Evolutionary conservation across 2,329 filamentous ascomycete genomes (phyloP).

Genomic region (Xylariaceae sp.): DNA sequence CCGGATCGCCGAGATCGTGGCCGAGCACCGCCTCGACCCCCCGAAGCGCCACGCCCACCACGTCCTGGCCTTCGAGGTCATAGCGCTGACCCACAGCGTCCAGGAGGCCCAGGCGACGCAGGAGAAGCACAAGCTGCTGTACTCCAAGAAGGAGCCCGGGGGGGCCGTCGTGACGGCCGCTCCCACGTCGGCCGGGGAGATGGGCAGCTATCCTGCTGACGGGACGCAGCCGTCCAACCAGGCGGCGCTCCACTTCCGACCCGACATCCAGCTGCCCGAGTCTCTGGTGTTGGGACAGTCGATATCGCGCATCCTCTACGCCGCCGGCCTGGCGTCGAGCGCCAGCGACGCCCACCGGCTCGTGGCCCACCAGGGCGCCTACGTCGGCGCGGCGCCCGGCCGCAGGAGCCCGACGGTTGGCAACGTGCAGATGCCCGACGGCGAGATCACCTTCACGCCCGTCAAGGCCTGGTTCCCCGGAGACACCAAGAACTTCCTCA

Average conservation of each 20-base stretch:
- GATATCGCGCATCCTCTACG: conserved; percentile 54
- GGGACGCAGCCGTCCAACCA: too few species aligned
- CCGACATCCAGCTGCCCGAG: conserved; percentile 54
- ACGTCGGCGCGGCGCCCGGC: conserved; percentile 51
- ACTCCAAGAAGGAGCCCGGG: conserved; percentile 30
- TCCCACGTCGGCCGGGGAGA: conserved; percentile 6
- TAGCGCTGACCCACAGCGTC: conserved; percentile 71
- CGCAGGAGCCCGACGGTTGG: conserved; percentile 25
- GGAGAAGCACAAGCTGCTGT: conserved; percentile 46
- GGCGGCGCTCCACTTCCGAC: conserved; percentile 40
- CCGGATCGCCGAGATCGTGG: conserved; percentile 64
- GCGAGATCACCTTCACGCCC: conserved; percentile 54
- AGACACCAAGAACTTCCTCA: conserved; percentile 55
- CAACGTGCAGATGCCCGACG: conserved; percentile 38
- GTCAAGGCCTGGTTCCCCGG: conserved; percentile 54
- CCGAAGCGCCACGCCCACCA: conserved; percentile 76
- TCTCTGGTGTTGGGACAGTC: conserved; percentile 49
- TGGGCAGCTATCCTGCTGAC: conserved; percentile 18
- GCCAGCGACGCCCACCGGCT: conserved; percentile 54
- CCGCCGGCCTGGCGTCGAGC: conserved; percentile 53
- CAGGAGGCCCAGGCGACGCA: conserved; percentile 59
- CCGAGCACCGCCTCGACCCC: conserved; percentile 60
- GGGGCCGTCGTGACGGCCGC: neutral
- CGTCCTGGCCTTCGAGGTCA: conserved; percentile 72
- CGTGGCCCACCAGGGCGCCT: conserved; percentile 49